phyloP scores from a whole-genome alignment of 2,329 filamentous ascomycete species.

The Exserohilum turcica region DNA sequence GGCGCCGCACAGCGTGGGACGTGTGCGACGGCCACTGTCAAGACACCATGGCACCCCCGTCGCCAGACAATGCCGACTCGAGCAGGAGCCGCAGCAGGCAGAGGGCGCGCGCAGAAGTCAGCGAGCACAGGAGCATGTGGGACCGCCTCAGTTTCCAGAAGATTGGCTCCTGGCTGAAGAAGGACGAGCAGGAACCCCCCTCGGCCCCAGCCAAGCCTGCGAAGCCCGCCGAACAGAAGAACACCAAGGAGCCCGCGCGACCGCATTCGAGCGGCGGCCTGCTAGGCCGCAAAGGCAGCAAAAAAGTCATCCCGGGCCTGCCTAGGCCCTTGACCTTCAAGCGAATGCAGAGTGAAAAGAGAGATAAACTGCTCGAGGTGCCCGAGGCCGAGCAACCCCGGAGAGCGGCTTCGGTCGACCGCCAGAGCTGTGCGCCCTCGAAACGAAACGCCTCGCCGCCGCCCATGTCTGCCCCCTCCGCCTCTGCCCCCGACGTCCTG shows the following conservation, averaged over 20 bases:
- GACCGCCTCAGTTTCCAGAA: constrained; percentile 46
- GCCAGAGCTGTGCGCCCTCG: constrained; percentile 66
- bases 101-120: constrained; percentile 41
- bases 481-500: constrained; percentile 49
- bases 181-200: constrained; percentile 44
- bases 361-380: constrained; percentile 72
- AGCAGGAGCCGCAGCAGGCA: constrained; percentile 41
- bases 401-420: constrained; percentile 72
- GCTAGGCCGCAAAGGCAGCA: constrained; percentile 39
- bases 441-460: constrained; percentile 53
- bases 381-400: constrained; percentile 69
- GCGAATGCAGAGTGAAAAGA: constrained; percentile 79
- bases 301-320: constrained; percentile 76
- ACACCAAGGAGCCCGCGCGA: constrained; percentile 42
- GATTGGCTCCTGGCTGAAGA: constrained; percentile 50
- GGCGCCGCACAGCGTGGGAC: constrained; percentile 2
- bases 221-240: constrained; percentile 10
- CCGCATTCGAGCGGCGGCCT: constrained; percentile 43
- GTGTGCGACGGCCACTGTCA: constrained; percentile 1
- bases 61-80: constrained; percentile 34
- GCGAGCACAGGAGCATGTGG: constrained; percentile 45
- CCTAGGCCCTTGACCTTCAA: constrained; percentile 80
- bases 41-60: constrained; percentile 35
- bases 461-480: constrained; percentile 43
- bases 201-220: constrained; percentile 17